Conservation (phyloP, 495 filamentous ascomycete genomes). For the Penicillium simplicissimum region DNA sequence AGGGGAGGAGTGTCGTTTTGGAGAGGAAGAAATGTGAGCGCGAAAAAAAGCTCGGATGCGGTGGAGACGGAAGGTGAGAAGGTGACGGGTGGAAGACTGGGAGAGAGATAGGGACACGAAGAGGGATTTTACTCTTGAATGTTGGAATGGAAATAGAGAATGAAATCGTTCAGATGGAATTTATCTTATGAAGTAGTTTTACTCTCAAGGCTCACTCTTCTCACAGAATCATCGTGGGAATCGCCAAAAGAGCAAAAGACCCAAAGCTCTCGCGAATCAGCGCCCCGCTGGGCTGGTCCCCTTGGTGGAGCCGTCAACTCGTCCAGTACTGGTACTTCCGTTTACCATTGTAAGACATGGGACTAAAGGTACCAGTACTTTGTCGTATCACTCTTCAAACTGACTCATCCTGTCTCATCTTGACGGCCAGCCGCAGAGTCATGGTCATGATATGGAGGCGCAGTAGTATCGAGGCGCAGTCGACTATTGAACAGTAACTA, state of each 20-base stretch:
- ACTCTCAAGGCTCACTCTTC: neutral
- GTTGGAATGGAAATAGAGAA: neutral
- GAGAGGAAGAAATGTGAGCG: neutral
- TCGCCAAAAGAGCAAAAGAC: slow-evolving; percentile 19
- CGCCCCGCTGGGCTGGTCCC: slow-evolving; percentile 7
- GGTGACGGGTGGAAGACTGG: too few relatives aligned
- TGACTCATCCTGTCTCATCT: slow-evolving; percentile 37
- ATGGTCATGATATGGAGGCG: neutral
- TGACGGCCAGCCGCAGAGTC: slow-evolving; percentile 14
- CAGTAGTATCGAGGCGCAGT: neutral
- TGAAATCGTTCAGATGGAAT: neutral
- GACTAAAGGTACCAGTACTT: slow-evolving; percentile 8
- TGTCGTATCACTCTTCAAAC: neutral
- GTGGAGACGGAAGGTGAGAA: slow-evolving; percentile 10
- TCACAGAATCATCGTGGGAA: neutral
- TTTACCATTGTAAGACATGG: too few relatives aligned
- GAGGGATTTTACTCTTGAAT: too few relatives aligned
- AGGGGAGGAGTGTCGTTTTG: neutral
- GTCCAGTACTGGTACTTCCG: slow-evolving; percentile 22
- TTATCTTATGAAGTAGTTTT: neutral
- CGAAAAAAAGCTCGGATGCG: slow-evolving; percentile 3
- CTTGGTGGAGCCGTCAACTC: slow-evolving; percentile 21
- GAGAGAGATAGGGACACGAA: neutral
- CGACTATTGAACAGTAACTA: neutral
- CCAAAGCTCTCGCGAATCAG: slow-evolving; percentile 32